Evolutionary conservation across 2,329 filamentous ascomycete genomes (phyloP), one percentile per base, ranked within the genome.

Genomic region (Mycocentrospora acerina): DNA sequence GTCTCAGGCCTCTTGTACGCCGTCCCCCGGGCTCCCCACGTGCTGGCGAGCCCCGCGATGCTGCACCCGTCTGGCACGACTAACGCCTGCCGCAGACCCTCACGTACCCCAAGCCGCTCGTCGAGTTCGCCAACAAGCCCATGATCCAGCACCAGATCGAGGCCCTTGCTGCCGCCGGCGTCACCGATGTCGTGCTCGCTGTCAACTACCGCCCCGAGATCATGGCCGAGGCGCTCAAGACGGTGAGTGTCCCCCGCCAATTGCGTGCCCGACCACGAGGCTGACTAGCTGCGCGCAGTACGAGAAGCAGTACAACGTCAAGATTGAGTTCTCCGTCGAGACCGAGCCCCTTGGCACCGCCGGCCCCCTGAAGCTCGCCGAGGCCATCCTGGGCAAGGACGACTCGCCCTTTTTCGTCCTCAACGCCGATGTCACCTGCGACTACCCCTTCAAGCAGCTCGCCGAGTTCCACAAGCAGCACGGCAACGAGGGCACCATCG

Each of bases 71-170:
- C 44, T 32, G 25, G 35, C 38, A 29, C 28, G 16, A 51, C 60
- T 68, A 43, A 63, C 48, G 13, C 32, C 46, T 37, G 44, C 37
- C 53, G 49, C 48, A 95, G 89, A 98, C 91, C 60, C 83, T 98
- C 66, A 96, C 93, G 35, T 87, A 96, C 55, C 91, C 91, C 48
- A 98, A 97, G 74, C 91, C 93, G 53, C 81, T 98, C 57, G 93
- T 98, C 64, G 91, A 98, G 75, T 98, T 98, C 66, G 90, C 83
- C 67, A 98, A 98, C 81, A 91, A 93, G 75, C 93, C 90, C 68
- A 98, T 98, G 91, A 97, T 98, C 71, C 80, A 94, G 64, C 91
- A 97, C 74, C 91, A 98, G 75, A 88, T 98, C 60, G 90, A 96
- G 75, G 90, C 89, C 54, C 81, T 98, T 56, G 91, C 93, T 57